phyloP scores from a whole-genome alignment of 129 eudicot species.

The Apium graveolens region DNA sequence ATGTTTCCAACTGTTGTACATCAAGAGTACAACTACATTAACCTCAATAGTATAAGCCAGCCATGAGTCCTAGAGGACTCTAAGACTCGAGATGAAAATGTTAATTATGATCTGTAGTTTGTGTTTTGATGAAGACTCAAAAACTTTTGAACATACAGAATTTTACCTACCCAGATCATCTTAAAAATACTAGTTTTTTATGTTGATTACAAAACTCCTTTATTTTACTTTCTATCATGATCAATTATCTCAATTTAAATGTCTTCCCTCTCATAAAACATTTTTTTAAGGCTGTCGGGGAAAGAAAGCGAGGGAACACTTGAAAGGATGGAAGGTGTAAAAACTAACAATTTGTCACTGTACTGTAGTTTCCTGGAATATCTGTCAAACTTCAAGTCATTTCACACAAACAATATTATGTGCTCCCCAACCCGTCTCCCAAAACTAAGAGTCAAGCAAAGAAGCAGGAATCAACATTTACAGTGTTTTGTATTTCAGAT shows the following conservation, averaged over 20 bases:
- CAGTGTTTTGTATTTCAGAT: background rate
- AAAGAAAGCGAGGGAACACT: background rate
- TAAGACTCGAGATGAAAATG: background rate
- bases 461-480: background rate
- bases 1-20: too few relatives aligned
- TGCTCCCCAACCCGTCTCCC: background rate
- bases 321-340: background rate
- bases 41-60: background rate
- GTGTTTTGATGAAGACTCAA: background rate
- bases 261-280: background rate
- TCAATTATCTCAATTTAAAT: background rate
- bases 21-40: background rate
- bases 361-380: background rate
- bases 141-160: background rate
- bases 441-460: background rate
- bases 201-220: background rate
- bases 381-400: background rate
- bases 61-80: background rate
- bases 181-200: background rate
- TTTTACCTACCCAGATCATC: background rate
- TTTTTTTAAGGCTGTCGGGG: too few relatives aligned
- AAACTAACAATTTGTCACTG: background rate
- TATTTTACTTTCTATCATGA: background rate
- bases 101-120: background rate
- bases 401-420: background rate